Conservation (phyloP, 345 rosid species). For the Cardamine occulta region DNA sequence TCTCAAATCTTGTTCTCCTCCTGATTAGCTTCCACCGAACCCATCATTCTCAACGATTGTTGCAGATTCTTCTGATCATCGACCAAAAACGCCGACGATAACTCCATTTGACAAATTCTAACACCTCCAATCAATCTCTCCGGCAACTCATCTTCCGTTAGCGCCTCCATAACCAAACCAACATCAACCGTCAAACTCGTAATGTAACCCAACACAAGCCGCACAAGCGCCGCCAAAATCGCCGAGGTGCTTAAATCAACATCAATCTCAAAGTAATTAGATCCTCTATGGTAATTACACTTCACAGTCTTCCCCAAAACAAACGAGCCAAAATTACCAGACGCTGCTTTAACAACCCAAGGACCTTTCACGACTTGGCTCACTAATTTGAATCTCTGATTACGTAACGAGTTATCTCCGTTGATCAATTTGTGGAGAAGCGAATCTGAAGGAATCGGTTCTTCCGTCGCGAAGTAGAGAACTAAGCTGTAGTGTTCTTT, state of each 20-base stretch:
- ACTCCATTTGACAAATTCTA: conserved; percentile 75
- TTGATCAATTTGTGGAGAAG: conserved; percentile 59
- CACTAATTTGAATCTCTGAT: conserved; percentile 75
- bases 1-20: conserved; percentile 21
- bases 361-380: conserved; percentile 81
- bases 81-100: conserved; percentile 62
- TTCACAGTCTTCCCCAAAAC: conserved; percentile 61
- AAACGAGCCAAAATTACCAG: conserved; percentile 73
- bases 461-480: conserved; percentile 65
- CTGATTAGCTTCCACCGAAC: conserved; percentile 54
- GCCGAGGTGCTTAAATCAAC: conserved; percentile 69
- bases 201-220: conserved; percentile 57
- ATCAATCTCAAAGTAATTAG: conserved; percentile 78
- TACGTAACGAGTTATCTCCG: conserved; percentile 60
- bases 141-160: conserved; percentile 75
- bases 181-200: conserved; percentile 63
- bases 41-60: conserved; percentile 46
- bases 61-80: conserved; percentile 34
- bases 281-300: conserved; percentile 71
- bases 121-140: conserved; percentile 75
- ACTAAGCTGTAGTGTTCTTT: conserved; percentile 71
- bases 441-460: conserved; percentile 62
- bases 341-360: conserved; percentile 70
- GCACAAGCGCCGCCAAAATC: conserved; percentile 55
- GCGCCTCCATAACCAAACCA: conserved; percentile 79